A percentile compares a stretch with the other conserved stretches of the same genome.
Conservation (phyloP, 192 early-diverging fungal species). For the Coemansia aciculifera region DNA sequence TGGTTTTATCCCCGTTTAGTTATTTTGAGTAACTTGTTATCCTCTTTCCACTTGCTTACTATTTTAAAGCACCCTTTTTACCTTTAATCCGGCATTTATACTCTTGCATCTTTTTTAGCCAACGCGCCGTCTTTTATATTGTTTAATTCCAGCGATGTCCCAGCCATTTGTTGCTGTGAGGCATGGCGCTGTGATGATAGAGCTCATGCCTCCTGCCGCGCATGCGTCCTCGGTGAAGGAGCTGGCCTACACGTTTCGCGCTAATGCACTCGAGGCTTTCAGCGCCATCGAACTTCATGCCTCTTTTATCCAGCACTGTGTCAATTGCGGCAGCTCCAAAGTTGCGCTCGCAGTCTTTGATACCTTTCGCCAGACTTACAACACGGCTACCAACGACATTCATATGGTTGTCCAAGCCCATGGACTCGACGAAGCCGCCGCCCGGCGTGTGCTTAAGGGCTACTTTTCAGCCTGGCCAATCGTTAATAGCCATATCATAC, state of each 20-base stretch:
- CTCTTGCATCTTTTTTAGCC: background rate
- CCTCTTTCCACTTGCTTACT: background rate
- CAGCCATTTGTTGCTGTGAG: slow-evolving; percentile 6
- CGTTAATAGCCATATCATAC: background rate
- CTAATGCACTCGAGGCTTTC: background rate
- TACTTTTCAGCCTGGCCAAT: slow-evolving; percentile 28
- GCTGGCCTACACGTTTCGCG: background rate
- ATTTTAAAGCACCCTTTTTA: background rate
- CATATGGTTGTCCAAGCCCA: slow-evolving; percentile 19
- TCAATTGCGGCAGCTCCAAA: background rate
- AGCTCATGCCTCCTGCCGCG: background rate
- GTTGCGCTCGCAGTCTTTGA: slow-evolving; percentile 14
- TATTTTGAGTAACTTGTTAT: background rate
- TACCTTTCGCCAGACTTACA: background rate
- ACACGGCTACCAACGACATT: slow-evolving; percentile 4
- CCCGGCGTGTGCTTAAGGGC: slow-evolving; percentile 20
- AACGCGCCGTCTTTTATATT: background rate
- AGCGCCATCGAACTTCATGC: slow-evolving; percentile 18
- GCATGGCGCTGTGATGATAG: background rate
- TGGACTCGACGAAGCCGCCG: slow-evolving; percentile 8
- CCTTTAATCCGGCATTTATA: background rate
- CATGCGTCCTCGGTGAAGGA: background rate
- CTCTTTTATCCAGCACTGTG: slow-evolving; percentile 15
- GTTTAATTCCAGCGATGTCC: background rate
- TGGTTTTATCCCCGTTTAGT: background rate